Conservation (phyloP, 2,329 filamentous ascomycete species). For the Trichoderma simmonsii region DNA sequence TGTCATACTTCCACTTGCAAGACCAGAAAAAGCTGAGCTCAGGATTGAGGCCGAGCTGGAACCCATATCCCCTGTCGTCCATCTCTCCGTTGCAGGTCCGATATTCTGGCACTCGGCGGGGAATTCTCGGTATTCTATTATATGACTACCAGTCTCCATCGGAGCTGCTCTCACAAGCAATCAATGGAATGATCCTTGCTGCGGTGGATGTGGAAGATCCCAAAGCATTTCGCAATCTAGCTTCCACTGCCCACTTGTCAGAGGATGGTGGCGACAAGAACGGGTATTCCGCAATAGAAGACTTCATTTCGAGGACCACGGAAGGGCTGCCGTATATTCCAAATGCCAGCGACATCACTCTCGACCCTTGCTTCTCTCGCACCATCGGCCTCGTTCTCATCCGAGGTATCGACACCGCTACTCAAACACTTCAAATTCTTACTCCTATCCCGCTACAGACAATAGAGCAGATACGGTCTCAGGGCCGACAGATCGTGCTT, state of each 20-base stretch:
- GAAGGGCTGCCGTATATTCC: slow-evolving; percentile 62
- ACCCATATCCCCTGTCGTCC: slow-evolving; percentile 52
- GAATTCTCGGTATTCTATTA: slow-evolving; percentile 63
- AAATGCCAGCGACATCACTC: slow-evolving; percentile 49
- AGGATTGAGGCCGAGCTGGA: slow-evolving; percentile 42
- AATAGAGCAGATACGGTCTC: slow-evolving; percentile 40
- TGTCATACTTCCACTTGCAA: slow-evolving; percentile 69
- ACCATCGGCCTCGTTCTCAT: slow-evolving; percentile 65
- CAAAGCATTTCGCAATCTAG: slow-evolving; percentile 44
- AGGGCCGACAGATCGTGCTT: slow-evolving; percentile 54
- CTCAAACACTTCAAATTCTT: slow-evolving; percentile 58
- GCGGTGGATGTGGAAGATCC: slow-evolving; percentile 59
- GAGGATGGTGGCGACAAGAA: slow-evolving; percentile 22
- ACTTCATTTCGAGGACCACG: slow-evolving; percentile 28
- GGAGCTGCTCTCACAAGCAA: slow-evolving; percentile 58
- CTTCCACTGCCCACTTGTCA: background rate
- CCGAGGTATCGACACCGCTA: slow-evolving; percentile 61
- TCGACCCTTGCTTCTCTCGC: slow-evolving; percentile 58
- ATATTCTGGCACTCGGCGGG: slow-evolving; percentile 50
- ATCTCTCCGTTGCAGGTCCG: slow-evolving; percentile 59
- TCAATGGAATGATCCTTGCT: slow-evolving; percentile 69
- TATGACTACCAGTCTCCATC: slow-evolving; percentile 63
- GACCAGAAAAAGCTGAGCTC: slow-evolving; percentile 13
- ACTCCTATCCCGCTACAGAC: slow-evolving; percentile 51
- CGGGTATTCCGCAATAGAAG: background rate